Percentiles rank a stretch among this genome's conserved stretches.
These are phyloP conservation scores for Amanita pseudoporphyria DNA, from an alignment of 768 basidiomycete genomes.

Conservation along the genomic window DNA sequence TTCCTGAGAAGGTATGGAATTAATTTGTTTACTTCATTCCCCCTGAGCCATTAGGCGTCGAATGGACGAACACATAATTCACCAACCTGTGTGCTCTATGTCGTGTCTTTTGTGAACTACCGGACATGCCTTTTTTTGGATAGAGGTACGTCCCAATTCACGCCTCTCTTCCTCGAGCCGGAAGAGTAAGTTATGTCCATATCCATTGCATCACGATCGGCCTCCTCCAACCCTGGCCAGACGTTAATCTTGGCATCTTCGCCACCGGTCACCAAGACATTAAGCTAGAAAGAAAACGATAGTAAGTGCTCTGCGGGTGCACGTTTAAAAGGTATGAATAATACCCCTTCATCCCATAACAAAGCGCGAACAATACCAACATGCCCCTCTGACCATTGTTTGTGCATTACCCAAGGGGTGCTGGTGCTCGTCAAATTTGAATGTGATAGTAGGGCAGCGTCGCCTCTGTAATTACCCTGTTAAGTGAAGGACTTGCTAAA, in stretches of 20 bases:
- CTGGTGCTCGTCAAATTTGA: conserved; percentile 24
- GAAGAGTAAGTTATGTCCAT: not conserved
- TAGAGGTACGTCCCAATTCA: conserved; percentile 4
- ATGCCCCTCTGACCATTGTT: conserved; percentile 47
- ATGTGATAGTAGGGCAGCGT: conserved; percentile 44
- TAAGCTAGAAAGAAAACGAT: conserved; percentile 20
- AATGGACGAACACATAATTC: too few species aligned
- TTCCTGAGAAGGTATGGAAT: too few species aligned
- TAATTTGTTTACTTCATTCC: too few species aligned
- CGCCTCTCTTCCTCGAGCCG: not conserved
- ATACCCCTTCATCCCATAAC: conserved; percentile 46
- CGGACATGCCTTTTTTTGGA: conserved; percentile 6
- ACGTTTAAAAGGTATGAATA: not conserved
- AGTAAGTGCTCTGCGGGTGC: not conserved
- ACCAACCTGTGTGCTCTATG: too few species aligned
- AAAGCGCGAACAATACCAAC: conserved; percentile 46
- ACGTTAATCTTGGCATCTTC: conserved; percentile 39
- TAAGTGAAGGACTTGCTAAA: not conserved
- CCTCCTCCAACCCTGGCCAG: conserved; percentile 23
- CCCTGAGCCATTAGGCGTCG: too few species aligned
- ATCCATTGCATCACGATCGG: conserved; percentile 18
- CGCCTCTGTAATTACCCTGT: conserved; percentile 32
- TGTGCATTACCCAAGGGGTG: conserved; percentile 40
- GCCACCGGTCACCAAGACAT: conserved; percentile 36
- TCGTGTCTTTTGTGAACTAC: not conserved